phyloP scores from a whole-genome alignment of 1,284 basidiomycete genomes.

The Ustilago nuda region DNA sequence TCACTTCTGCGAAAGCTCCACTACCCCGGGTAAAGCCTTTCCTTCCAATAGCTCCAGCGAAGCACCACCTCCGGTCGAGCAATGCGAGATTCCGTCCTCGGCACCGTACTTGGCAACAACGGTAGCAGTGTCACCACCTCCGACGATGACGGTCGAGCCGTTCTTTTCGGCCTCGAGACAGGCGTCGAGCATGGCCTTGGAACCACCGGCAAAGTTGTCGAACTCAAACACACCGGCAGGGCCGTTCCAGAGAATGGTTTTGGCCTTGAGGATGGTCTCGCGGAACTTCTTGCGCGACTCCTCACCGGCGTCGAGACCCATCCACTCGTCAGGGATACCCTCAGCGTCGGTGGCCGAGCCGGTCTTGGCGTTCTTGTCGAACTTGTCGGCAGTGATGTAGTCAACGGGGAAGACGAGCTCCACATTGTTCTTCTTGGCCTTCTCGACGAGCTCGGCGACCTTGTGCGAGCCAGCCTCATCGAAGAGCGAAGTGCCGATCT shows the following conservation, averaged over 20 bases:
- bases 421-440: constrained; percentile 93
- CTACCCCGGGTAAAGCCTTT: constrained; percentile 74
- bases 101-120: constrained; percentile 73
- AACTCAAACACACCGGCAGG: constrained; percentile 99
- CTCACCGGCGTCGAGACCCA: constrained; percentile 80
- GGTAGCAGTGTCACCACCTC: constrained; percentile 69
- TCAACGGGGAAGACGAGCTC: constrained; percentile 96
- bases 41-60: constrained; percentile 76
- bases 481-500: constrained; percentile 94
- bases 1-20: constrained; percentile 58
- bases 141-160: constrained; percentile 90
- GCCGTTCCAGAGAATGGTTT: constrained; percentile 98
- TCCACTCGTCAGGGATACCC: constrained; percentile 92
- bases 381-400: constrained; percentile 93
- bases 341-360: constrained; percentile 81
- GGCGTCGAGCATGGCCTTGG: constrained; percentile 85
- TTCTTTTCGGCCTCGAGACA: constrained; percentile 86
- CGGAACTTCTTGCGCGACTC: constrained; percentile 85
- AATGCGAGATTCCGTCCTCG: constrained; percentile 92
- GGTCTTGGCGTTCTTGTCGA: constrained; percentile 88
- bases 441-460: constrained; percentile 84
- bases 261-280: constrained; percentile 84
- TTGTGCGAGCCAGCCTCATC: constrained; percentile 90
- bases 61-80: constrained; percentile 96
- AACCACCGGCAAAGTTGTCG: constrained; percentile 87